Percentiles rank a stretch among this genome's conserved stretches.
These are phyloP conservation scores for Usnea hakonensis DNA, from an alignment of 495 filamentous ascomycete species.

Conservation along the genomic window DNA sequence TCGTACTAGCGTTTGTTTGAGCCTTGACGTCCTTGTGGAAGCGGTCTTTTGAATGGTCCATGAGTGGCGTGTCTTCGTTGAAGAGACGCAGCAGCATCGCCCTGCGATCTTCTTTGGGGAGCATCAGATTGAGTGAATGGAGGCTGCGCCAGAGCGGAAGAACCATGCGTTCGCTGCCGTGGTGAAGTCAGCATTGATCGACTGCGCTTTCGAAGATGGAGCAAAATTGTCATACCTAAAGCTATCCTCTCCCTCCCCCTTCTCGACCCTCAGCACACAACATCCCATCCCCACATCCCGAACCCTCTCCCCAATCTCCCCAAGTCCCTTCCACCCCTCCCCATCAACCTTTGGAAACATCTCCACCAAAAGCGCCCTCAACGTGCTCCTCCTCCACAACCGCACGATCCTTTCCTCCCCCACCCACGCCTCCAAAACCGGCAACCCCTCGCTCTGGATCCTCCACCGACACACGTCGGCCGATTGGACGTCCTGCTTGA, in stretches of 20 bases:
- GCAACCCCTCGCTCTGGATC: constrained; percentile 88
- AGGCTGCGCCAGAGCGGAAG: constrained; percentile 87
- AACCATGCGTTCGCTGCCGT: constrained; percentile 62
- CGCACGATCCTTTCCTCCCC: constrained; percentile 68
- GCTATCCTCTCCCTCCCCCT: constrained; percentile 57
- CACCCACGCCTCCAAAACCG: constrained; percentile 79
- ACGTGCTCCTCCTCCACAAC: constrained; percentile 64
- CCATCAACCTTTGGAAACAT: constrained; percentile 82
- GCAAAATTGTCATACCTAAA: constrained; percentile 45
- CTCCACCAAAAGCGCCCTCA: constrained; percentile 74
- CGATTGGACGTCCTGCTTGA: constrained; percentile 88
- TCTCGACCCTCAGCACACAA: constrained; percentile 77
- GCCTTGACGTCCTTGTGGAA: constrained; percentile 4
- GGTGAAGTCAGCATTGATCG: constrained; percentile 15
- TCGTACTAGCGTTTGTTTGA: not conserved
- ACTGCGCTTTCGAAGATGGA: not conserved
- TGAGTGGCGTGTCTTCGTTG: constrained; percentile 70
- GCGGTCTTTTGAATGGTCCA: constrained; percentile 35
- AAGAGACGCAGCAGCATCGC: constrained; percentile 88
- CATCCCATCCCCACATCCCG: constrained; percentile 78
- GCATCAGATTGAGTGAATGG: constrained; percentile 85
- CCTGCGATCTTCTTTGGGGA: constrained; percentile 89
- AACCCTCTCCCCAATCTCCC: constrained; percentile 82
- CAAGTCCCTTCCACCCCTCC: constrained; percentile 62
- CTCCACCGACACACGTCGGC: constrained; percentile 82